Base-by-base conservation (phyloP, 768 basidiomycete species). In the Rhizopogon vesiculosus region DNA sequence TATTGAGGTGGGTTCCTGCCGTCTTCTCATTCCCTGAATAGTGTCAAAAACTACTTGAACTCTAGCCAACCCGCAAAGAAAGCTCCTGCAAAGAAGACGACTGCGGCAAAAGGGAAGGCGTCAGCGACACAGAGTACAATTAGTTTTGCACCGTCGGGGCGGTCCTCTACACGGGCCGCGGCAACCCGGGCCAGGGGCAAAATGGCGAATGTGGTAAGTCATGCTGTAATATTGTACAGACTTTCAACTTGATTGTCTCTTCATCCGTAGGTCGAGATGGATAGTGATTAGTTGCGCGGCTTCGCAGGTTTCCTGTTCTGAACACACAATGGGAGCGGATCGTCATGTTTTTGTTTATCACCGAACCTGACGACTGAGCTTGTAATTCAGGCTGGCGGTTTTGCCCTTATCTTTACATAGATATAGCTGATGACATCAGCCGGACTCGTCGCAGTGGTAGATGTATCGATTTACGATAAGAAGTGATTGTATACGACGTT, bases 111-210 rank as follows among this genome's bases (percentile, higher is more conserved):
- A 51, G 45, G 71, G 7, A 82, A 64, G 49, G 35, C 6, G 6
- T 38, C 48, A 28, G 44, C 69, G 5, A 66, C 77, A 54, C 86
- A 88, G 66, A 56, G 77, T 1, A 86, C 83, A 42, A 67, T 91
- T 53, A 80, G 71, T 38, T 91, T 91, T 58, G 80, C 84, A 0
- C 84, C 88, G 9, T 75, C 78, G 31, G 79, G 80, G 7, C 73
- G 85, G 7, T 68, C 62, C 35, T 79, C 84, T 15, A 82, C 84
- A 1, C 71, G 89, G 51, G 78, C 86, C 0, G 89, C 90, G 13
- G 89, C 90, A 7, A 76, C 83, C 16, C 84, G 76, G 62, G 86
- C 90, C 9, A 81, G 76, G 62, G 79, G 80, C 42, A 89, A 73
- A 69, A 80, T 87, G 70, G 78, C 82, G 3, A 72, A 63, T 39